These are phyloP conservation scores for Gossypium thurberi DNA, from an alignment of 345 rosid species.

Conservation along the genomic window DNA sequence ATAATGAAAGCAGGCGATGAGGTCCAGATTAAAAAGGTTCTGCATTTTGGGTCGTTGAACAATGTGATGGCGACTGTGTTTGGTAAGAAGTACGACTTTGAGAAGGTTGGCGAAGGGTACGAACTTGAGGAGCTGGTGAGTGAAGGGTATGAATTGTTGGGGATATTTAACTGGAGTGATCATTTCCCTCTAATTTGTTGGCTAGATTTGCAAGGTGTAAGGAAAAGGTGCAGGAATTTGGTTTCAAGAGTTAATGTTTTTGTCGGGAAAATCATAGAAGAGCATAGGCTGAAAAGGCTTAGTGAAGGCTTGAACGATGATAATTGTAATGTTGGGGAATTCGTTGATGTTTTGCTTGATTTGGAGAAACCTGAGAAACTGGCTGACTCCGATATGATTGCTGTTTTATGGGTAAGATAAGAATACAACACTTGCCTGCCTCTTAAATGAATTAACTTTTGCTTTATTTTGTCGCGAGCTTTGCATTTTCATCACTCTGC, in stretches of 20 bases:
- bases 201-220: conserved; percentile 73
- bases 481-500: not conserved
- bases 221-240: conserved; percentile 54
- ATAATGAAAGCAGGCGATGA: conserved; percentile 24
- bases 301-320: not conserved
- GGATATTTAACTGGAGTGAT: conserved; percentile 77
- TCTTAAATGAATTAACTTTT: not conserved
- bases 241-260: conserved; percentile 47
- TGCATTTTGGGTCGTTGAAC: conserved; percentile 66
- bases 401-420: conserved; percentile 72
- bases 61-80: conserved; percentile 75
- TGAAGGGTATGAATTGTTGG: conserved; percentile 72
- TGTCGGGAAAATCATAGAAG: conserved; percentile 52
- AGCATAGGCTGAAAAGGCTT: conserved; percentile 39
- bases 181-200: conserved; percentile 63
- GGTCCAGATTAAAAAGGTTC: conserved; percentile 39
- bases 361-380: conserved; percentile 49
- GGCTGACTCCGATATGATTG: conserved; percentile 64
- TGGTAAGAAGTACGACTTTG: conserved; percentile 52
- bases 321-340: conserved; percentile 32
- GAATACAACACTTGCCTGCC: not conserved
- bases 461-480: conserved; percentile 1
- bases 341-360: conserved; percentile 74
- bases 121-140: conserved; percentile 58
- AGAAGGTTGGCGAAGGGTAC: conserved; percentile 22